Conservation (phyloP, 805 yeast genomes). For the Martiniozyma abietophila region DNA sequence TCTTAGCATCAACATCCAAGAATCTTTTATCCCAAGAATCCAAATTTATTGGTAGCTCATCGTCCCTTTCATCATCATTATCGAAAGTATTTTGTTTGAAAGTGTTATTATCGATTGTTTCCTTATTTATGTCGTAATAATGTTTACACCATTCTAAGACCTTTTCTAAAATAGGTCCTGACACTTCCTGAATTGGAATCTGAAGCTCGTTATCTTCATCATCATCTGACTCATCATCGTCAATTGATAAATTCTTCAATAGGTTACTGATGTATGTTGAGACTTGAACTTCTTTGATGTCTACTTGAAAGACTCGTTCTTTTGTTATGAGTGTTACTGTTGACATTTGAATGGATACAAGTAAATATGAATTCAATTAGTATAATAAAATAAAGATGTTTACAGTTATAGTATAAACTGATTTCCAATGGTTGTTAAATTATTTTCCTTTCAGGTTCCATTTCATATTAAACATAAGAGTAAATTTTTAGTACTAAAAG, state of each 20-base stretch:
- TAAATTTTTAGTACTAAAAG: too few relatives aligned
- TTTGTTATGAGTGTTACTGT: conserved; percentile 33
- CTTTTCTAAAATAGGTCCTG: conserved; percentile 4
- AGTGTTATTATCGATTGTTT: conserved; percentile 16
- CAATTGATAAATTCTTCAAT: conserved; percentile 48
- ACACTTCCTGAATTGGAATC: conserved; percentile 10
- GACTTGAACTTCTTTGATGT: conserved; percentile 66
- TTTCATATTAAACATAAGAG: too few relatives aligned
- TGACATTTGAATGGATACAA: too few relatives aligned
- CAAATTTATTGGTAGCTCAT: conserved; percentile 49
- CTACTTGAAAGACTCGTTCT: conserved; percentile 62
- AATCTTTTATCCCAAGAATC: conserved; percentile 76
- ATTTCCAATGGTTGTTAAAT: too few relatives aligned
- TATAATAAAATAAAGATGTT: too few relatives aligned
- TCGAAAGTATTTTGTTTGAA: conserved; percentile 19
- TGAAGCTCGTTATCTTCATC: conserved; percentile 4
- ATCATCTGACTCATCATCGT: conserved; percentile 3
- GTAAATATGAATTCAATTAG: too few relatives aligned
- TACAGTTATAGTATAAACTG: too few relatives aligned
- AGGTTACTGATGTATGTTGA: conserved; percentile 72
- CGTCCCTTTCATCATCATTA: conserved; percentile 40
- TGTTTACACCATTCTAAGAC: conserved; percentile 13
- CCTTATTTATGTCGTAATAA: conserved; percentile 6
- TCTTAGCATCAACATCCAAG: conserved; percentile 77
- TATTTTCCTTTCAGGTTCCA: too few relatives aligned